Base-by-base conservation (phyloP, 805 yeast genomes). In the Priceomyces fermenticarens region DNA sequence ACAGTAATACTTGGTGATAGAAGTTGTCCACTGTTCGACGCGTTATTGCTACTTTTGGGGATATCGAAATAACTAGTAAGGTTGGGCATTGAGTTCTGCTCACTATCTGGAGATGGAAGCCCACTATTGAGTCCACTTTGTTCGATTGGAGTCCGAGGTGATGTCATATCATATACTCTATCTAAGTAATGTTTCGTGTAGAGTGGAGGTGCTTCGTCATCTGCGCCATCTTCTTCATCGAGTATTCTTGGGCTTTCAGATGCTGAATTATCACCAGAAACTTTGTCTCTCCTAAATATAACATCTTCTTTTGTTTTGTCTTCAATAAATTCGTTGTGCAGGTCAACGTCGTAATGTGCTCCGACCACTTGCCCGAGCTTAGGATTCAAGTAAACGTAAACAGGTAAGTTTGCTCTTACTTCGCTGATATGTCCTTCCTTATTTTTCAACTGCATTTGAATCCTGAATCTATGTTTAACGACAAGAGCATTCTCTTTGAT, bases 361-460 rank as follows among this genome's bases (percentile, higher is more conserved):
- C 72, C 68, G n/a, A 52, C 47, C 5, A 62, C 68, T 36, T 56
- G 57, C 2, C 74, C 74, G 1, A 54, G 55, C 35, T 62, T 61
- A 3, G 74, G 63, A 40, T 73, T 67, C 12, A 75, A 53, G 43
- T 70, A 74, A 3, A 77, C 52, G 28, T 52, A 49, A 1, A 77
- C 55, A 0, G 82, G 82, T 32, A 77, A 54, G 45, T 75, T 76
- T 9, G 81, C 78, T 37, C 78, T 60, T 26, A 77, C 62, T 48
- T 77, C 80, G 39, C 78, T 72, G 2, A 62, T 56, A 51, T 75
- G 80, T 11, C 81, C 81, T 44, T 67, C 75, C 6, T 67, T 60
- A 43, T 77, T 77, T 15, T 67, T 58, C 29, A 77, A 54, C 39
- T 71, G 72, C 10, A 77, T 64, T n/a, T 57, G 52, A 4, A 77